Evolutionary conservation across 495 filamentous ascomycete species (phyloP), one percentile per base, ranked within the genome.

Genomic region (Daldinia bambusicola): DNA sequence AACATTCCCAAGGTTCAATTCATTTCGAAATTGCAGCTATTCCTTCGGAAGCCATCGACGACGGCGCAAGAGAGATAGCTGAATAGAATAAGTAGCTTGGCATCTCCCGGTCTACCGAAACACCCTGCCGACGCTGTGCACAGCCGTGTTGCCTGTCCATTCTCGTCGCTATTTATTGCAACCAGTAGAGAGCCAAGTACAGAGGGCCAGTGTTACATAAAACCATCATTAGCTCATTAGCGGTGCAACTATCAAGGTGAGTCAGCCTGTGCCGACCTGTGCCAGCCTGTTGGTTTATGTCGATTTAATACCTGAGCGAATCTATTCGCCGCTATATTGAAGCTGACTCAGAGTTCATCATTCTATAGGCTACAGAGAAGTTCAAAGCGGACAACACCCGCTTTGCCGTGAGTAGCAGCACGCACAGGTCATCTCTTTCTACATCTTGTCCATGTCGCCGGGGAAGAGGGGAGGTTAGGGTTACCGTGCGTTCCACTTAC

Each of bases 331-430:
- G 61, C 61, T 60, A 61, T 56, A 72, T 68, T 67, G 22, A 75
- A 74, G 74, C 75, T 77, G 75, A 77, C 75, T 74, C 73, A 74
- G 75, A 74, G 65, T 70, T 61, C 51, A 50, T 77, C 56, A 63
- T 66, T 37, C 45, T 55, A 69, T 55, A 72, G 61, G 52, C 58
- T 50, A 66, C 58, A 60, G 68, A 66, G 68, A 68, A 66, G 70
- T 64, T 56, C 51, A 45, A 63, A 55, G 43, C 67, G 67, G 56
- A 57, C 61, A 65, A 67, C 66, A n/a, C n/a, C 67, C 58, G 67
- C 65, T 67, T 61, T n/a, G 48, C 67, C 63, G 59, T 65, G n/a
- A n/a, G n/a, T n/a, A 26, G 26, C 48, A 40, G 51, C 41, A 64
- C 36, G 36, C 55, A 36, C 22, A 52, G 50, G 50, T 26, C 61